Base-by-base conservation (phyloP, 164 flowering plant genomes). In the Sextonia rubra region DNA sequence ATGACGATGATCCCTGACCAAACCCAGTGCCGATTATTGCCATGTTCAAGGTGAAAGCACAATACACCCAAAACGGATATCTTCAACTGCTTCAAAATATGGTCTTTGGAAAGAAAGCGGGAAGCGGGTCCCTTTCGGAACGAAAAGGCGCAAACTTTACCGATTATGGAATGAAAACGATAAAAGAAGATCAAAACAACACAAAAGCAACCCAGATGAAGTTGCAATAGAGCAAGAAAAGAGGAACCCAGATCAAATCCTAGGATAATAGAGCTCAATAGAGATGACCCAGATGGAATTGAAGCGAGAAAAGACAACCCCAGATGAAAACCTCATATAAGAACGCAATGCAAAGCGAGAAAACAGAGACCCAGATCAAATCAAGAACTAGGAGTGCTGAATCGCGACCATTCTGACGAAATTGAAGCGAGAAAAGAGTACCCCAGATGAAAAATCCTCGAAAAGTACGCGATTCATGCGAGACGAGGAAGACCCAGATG, bases 21-120 rank as follows among this genome's bases (percentile, higher is more conserved):
- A 27, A 52, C 47, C 75, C 70, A 27, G 30, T 12, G 55, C 63
- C 63, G 30, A 58, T 66, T 61, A 65, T 72, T 32, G 23, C n/a
- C 30, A 20, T 65, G 29, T 37, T 9, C 12, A n/a, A 18, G 47
- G n/a, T 0, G 17, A 17, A 62, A 58, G 29, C 17, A 11, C 15
- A 29, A 62, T 62, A 62, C 0, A 37, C 44, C 44, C 44, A 37
- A 7, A 37, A 37, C 44, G 44, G 44, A 7, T 37, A 37, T 52
- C 58, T 52, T 52, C 58, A 52, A 52, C 58, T 52, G 58, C 17
- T 52, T 52, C 6, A 52, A 20, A 15, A 14, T 12, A 52, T 0
- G 44, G 44, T 9, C 44, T 37, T 37, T 8, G 44, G 44, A 37
- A 37, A n/a, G n/a, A n/a, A n/a, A n/a, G n/a, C n/a, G n/a, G 44